Conservation (phyloP, 345 rosid genomes). For the Durio zibethinus region DNA sequence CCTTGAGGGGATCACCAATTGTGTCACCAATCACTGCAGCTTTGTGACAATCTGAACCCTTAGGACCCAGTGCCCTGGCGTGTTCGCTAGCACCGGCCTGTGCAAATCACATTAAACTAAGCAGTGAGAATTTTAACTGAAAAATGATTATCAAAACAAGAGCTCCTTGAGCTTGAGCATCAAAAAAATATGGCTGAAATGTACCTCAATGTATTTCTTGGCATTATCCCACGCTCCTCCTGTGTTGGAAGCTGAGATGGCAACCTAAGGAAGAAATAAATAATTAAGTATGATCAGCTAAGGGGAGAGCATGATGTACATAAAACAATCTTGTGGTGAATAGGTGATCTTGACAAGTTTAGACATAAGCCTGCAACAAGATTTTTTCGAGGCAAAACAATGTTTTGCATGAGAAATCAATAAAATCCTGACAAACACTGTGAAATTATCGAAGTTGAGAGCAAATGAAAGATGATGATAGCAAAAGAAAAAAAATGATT, state of each 20-base stretch:
- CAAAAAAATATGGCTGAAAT: neutral
- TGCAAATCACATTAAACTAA: neutral
- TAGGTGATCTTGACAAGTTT: neutral
- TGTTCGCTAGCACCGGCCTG: conserved; percentile 64
- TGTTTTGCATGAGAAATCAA: neutral
- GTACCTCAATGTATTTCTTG: conserved; percentile 72
- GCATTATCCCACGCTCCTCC: conserved; percentile 80
- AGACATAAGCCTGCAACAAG: neutral
- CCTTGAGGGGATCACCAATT: conserved; percentile 69
- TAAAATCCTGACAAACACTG: neutral
- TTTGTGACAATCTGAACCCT: conserved; percentile 68
- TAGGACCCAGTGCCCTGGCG: conserved; percentile 57
- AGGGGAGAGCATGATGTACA: neutral
- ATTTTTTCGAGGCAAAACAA: neutral
- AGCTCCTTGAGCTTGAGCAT: neutral
- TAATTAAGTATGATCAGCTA: neutral
- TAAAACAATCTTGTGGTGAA: neutral
- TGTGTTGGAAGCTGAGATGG: conserved; percentile 72
- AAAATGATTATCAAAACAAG: neutral
- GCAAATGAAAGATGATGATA: neutral
- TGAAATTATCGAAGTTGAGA: neutral
- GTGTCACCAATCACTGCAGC: conserved; percentile 79
- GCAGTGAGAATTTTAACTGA: neutral
- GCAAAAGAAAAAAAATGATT: neutral
- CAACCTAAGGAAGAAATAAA: conserved; percentile 34